Evolutionary conservation across 768 basidiomycete species (phyloP), one percentile per base, ranked within the genome.

Genomic region (Mycena amicta): DNA sequence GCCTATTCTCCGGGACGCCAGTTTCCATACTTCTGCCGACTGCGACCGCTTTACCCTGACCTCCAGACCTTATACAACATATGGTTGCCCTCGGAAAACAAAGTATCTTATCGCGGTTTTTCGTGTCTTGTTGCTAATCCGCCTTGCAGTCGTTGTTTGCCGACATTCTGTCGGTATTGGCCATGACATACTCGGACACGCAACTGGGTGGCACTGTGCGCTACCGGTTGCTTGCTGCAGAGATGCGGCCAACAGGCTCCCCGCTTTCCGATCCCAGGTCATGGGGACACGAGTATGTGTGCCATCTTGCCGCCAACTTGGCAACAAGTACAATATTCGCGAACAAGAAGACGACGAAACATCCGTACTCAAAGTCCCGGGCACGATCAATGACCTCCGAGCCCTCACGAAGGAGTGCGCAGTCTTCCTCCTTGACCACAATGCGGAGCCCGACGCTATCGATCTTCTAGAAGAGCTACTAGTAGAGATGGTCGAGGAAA

Each of bases 251-350:
- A 27, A 66, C 81, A 20, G 79, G 85, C 43, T 83, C 88, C 3
- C 83, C 85, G 4, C 82, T 91, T n/a, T 81, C 89, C 1, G 92
- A 93, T 63, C 95, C 95, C 0, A 23, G 95, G 95, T 82, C 86
- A 37, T 99, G 96, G 96, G 96, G 96, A 4, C 95, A 99, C 70
- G 96, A 99, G 78, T 99, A 99, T 69, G 92, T 98, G 52, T 87
- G 95, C 26, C 96, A 98, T 70, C 83, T 98, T 46, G 92, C 96
- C 12, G 89, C 96, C 2, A 96, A 70, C 86, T 99, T 5, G 95
- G 95, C 6, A 92, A 97, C 70, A 96, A 98, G 70, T 98, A 88
- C 70, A 83, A 78, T 29, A 70, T 78, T 43, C 86, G 91, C 20
- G 84, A 85, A 59, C 83, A 86, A 59, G 83, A 80, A 28, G 71